These are phyloP conservation scores for Botryotinia globosa DNA, from an alignment of 2,329 filamentous ascomycete genomes.

Conservation along the genomic window DNA sequence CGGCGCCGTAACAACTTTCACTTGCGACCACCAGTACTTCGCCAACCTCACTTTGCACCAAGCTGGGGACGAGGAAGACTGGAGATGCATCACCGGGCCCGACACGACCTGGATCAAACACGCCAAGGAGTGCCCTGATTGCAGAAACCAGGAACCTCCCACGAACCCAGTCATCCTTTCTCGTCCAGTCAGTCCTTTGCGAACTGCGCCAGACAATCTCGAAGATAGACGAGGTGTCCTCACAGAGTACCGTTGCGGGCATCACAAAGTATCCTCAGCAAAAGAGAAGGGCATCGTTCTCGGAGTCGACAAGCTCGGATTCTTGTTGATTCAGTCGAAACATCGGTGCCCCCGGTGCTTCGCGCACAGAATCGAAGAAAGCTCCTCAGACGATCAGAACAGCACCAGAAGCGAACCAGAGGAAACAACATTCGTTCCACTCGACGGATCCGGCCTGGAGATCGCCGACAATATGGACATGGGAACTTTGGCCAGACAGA, in stretches of 20 bases:
- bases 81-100: neutral
- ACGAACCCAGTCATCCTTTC: neutral
- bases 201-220: neutral
- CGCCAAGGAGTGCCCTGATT: neutral
- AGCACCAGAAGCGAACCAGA: neutral
- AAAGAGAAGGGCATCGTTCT: neutral
- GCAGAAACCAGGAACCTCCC: neutral
- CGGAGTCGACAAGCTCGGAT: neutral
- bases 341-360: neutral
- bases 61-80: neutral
- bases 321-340: neutral
- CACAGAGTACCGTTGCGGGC: neutral
- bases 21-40: neutral
- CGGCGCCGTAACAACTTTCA: neutral
- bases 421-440: neutral
- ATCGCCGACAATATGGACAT: neutral
- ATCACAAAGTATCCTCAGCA: neutral
- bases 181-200: neutral
- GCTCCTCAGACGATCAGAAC: neutral
- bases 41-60: neutral
- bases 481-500: neutral
- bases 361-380: neutral
- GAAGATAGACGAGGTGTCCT: neutral
- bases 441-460: neutral
- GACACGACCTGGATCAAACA: neutral